These are phyloP conservation scores for Gastrolobium bilobum DNA, from an alignment of 306 rosid genomes.

Conservation along the genomic window DNA sequence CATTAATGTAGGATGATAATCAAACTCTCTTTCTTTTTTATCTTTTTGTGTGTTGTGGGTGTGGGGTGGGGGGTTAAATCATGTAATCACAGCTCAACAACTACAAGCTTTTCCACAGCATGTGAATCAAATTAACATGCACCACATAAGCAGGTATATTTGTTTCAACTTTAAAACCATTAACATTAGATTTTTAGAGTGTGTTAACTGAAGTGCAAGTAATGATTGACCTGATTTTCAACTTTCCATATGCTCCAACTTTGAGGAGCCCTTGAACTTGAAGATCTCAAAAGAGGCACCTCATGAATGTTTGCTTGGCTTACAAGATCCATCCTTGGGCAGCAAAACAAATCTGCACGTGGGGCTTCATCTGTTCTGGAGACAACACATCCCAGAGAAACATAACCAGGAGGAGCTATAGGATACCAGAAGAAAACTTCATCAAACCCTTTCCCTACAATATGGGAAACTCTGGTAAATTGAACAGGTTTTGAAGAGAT, in stretches of 20 bases:
- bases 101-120: slow-evolving; percentile 24
- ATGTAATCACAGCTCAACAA: slow-evolving; percentile 21
- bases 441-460: slow-evolving; percentile 82
- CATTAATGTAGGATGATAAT: slow-evolving; percentile 45
- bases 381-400: slow-evolving; percentile 93
- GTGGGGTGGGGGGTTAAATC: background rate
- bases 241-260: slow-evolving; percentile 99
- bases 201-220: slow-evolving; percentile 29
- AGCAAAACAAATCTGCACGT: slow-evolving; percentile 69
- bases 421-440: slow-evolving; percentile 98
- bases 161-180: slow-evolving; percentile 17
- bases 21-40: background rate
- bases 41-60: background rate
- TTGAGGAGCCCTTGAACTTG: slow-evolving; percentile 79
- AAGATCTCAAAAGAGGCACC: slow-evolving; percentile 87
- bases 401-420: slow-evolving; percentile 97
- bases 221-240: slow-evolving; percentile 78
- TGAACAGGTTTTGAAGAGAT: slow-evolving; percentile 92
- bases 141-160: slow-evolving; percentile 10
- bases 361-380: slow-evolving; percentile 88
- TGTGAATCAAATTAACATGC: slow-evolving; percentile 8
- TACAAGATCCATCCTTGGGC: slow-evolving; percentile 99
- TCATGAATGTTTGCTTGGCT: slow-evolving; percentile 88
- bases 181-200: background rate
- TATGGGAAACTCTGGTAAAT: slow-evolving; percentile 90